phyloP scores from a whole-genome alignment of 164 flowering plant species.

The Stephania yunnanensis region DNA sequence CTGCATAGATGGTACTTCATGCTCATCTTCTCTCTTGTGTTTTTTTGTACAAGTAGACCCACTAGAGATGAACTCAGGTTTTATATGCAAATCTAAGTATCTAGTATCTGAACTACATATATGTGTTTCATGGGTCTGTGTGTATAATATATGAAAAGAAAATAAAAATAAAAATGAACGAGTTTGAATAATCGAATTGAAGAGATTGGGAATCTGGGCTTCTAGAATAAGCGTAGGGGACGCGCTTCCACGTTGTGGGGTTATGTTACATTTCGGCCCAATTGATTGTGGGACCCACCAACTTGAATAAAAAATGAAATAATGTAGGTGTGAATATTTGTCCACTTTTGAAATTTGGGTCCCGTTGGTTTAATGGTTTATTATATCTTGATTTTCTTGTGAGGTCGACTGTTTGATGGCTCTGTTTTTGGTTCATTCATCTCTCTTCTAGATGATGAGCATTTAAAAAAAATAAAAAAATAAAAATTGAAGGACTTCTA shows the following conservation, averaged over 20 bases:
- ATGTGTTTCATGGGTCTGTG: too few relatives aligned
- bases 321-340: background rate
- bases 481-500: too few relatives aligned
- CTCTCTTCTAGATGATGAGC: background rate
- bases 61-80: background rate
- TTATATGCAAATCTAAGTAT: too few relatives aligned
- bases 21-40: background rate
- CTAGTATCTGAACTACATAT: too few relatives aligned
- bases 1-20: background rate
- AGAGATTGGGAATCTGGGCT: background rate
- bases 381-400: background rate
- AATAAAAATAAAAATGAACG: background rate
- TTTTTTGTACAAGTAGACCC: background rate
- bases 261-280: background rate
- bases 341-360: background rate
- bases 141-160: background rate
- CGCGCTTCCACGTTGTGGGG: background rate
- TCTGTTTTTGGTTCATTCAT: background rate
- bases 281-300: background rate
- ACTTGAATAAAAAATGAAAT: background rate
- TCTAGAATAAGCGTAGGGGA: background rate
- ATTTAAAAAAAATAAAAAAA: too few relatives aligned
- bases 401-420: background rate
- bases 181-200: background rate
- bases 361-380: background rate